Evolutionary conservation across 1,284 basidiomycete species (phyloP).

Genomic region (Amylostereum chailletii): DNA sequence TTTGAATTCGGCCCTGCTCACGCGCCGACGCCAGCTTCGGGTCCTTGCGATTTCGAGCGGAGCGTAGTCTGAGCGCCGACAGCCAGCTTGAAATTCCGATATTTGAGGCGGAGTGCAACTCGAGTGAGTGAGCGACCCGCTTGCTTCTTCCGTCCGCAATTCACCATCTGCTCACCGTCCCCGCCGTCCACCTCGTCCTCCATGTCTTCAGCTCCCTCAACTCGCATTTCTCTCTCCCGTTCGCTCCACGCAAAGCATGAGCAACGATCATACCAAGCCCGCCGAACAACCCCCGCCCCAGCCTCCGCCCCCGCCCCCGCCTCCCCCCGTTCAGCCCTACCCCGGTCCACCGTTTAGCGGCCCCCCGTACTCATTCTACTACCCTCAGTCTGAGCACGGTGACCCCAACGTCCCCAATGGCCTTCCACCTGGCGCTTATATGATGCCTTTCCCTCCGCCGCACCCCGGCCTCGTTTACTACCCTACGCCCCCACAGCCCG

Average conservation of each 20-base stretch:
- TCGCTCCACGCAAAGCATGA: slow-evolving; percentile 11
- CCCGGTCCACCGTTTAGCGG: too few species aligned
- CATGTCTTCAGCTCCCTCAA: slow-evolving; percentile 1
- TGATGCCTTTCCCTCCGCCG: slow-evolving; percentile 40
- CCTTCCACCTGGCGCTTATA: slow-evolving; percentile 32
- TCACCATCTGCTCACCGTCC: slow-evolving; percentile 2
- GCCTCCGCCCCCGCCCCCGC: slow-evolving; percentile 24
- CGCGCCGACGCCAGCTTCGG: neutral
- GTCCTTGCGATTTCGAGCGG: slow-evolving; percentile 9
- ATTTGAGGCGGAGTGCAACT: slow-evolving; percentile 26
- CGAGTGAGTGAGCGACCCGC: slow-evolving; percentile 15
- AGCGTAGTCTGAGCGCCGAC: slow-evolving; percentile 28
- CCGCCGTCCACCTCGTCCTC: slow-evolving; percentile 5
- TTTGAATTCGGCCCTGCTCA: too few species aligned
- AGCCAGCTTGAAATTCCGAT: slow-evolving; percentile 24
- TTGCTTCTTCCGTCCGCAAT: slow-evolving; percentile 11
- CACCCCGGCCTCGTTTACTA: slow-evolving; percentile 54
- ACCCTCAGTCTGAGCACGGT: slow-evolving; percentile 32
- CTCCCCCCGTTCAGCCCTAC: slow-evolving; percentile 36
- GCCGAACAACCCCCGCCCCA: slow-evolving; percentile 19
- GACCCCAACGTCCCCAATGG: slow-evolving; percentile 34
- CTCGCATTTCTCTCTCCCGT: neutral
- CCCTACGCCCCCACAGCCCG: slow-evolving; percentile 29
- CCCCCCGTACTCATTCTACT: slow-evolving; percentile 24
- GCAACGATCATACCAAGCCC: slow-evolving; percentile 22